Conservation (phyloP, 2,329 filamentous ascomycete species). For the Paraphoma chrysanthemicola region DNA sequence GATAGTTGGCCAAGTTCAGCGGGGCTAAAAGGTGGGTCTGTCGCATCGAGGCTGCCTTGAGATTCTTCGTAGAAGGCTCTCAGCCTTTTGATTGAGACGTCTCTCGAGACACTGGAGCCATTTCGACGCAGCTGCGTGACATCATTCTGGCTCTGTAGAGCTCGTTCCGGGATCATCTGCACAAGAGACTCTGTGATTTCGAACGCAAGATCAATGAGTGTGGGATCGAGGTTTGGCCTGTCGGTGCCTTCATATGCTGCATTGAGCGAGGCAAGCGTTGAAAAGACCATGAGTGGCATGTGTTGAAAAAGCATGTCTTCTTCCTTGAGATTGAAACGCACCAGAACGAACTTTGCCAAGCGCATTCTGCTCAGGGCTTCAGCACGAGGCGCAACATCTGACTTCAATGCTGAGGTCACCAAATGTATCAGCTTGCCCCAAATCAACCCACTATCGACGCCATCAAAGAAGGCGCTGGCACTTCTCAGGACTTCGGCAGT, state of each 20-base stretch:
- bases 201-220: constrained; percentile 35
- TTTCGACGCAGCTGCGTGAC: constrained; percentile 10
- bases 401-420: constrained; percentile 58
- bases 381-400: constrained; percentile 57
- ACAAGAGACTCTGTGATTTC: constrained; percentile 48
- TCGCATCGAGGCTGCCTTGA: constrained; percentile 43
- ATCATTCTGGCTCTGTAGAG: constrained; percentile 24
- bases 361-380: constrained; percentile 68
- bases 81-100: constrained; percentile 27
- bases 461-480: constrained; percentile 95
- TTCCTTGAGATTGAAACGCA: constrained; percentile 90
- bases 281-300: constrained; percentile 77
- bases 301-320: constrained; percentile 94
- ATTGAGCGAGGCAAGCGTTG: constrained; percentile 61
- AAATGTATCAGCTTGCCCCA: constrained; percentile 82
- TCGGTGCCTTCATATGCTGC: constrained; percentile 27
- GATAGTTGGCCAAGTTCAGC: constrained; percentile 34
- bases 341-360: constrained; percentile 80
- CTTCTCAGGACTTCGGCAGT: constrained; percentile 89
- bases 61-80: constrained; percentile 44
- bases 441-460: constrained; percentile 91
- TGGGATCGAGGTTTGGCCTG: constrained; percentile 12
- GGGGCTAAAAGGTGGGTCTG: constrained; percentile 35
- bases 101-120: constrained; percentile 8
- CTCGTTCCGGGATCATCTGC: constrained; percentile 46